These are phyloP conservation scores for Dendrobium nobile DNA, from an alignment of 106 monocot species.

Conservation along the genomic window DNA sequence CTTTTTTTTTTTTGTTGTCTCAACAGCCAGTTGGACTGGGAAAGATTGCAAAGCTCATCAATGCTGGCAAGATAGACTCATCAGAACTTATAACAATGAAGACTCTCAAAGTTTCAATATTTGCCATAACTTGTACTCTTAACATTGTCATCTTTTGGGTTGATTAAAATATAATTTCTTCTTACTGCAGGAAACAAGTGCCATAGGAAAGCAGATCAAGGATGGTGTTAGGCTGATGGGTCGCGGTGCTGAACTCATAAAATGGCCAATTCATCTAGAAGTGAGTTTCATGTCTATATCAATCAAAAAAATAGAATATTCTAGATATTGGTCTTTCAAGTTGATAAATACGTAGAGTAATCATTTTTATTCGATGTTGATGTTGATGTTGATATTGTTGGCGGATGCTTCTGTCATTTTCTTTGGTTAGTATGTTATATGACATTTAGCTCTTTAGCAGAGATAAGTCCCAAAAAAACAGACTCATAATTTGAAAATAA, in stretches of 20 bases:
- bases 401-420: not conserved
- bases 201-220: conserved; percentile 70
- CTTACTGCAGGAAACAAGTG: conserved; percentile 43
- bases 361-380: too few relatives aligned
- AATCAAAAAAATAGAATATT: not conserved
- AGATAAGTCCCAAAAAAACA: not conserved
- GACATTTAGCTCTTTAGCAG: not conserved
- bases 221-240: conserved; percentile 76
- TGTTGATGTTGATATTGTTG: not conserved
- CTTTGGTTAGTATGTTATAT: not conserved
- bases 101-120: conserved; percentile 50
- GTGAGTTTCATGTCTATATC: conserved; percentile 14
- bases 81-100: conserved; percentile 71
- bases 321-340: not conserved
- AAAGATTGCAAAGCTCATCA: conserved; percentile 67
- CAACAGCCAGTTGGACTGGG: conserved; percentile 55
- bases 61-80: conserved; percentile 68
- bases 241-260: conserved; percentile 59
- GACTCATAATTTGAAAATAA: not conserved
- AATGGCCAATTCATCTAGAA: conserved; percentile 84
- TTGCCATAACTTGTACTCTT: not conserved
- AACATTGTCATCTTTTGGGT: not conserved
- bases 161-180: not conserved
- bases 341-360: not conserved
- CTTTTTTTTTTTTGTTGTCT: not conserved